Conservation (phyloP, 257 asterid genomes). For the Capsicum pubescens region DNA sequence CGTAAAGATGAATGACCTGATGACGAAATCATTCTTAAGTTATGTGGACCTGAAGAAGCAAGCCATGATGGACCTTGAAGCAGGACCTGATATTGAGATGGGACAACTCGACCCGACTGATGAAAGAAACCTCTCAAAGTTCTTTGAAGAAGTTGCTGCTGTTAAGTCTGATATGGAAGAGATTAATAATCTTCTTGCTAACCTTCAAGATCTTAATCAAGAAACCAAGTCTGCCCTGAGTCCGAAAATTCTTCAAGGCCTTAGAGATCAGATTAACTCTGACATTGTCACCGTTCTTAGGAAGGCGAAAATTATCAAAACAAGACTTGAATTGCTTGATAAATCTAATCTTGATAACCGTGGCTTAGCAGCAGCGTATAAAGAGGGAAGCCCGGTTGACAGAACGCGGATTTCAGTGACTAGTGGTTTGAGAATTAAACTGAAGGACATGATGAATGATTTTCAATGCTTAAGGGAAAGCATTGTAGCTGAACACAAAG, state of each 20-base stretch:
- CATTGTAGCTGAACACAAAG: constrained; percentile 58
- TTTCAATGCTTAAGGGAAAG: constrained; percentile 68
- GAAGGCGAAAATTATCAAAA: constrained; percentile 66
- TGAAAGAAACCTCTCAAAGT: constrained; percentile 54
- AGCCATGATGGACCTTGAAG: constrained; percentile 65
- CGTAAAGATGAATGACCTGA: constrained; percentile 75
- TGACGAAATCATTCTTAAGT: constrained; percentile 76
- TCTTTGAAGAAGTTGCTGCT: constrained; percentile 62
- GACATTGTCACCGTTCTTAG: constrained; percentile 62
- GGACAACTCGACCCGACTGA: constrained; percentile 69
- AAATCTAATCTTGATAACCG: constrained; percentile 61
- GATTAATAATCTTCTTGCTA: constrained; percentile 59
- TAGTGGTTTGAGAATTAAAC: constrained; percentile 62
- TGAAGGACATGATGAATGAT: constrained; percentile 69
- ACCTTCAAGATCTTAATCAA: constrained; percentile 68
- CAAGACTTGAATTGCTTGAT: constrained; percentile 66
- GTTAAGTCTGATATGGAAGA: constrained; percentile 75
- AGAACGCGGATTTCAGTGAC: constrained; percentile 76
- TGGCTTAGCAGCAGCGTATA: constrained; percentile 22
- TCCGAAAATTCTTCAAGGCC: constrained; percentile 60
- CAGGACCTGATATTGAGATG: constrained; percentile 63
- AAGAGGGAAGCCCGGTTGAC: constrained; percentile 61
- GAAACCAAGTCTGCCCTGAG: constrained; percentile 58
- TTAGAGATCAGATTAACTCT: constrained; percentile 66
- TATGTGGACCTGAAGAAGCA: constrained; percentile 85